phyloP scores from a whole-genome alignment of 1,284 basidiomycete genomes.

The Naganishia sp. region DNA sequence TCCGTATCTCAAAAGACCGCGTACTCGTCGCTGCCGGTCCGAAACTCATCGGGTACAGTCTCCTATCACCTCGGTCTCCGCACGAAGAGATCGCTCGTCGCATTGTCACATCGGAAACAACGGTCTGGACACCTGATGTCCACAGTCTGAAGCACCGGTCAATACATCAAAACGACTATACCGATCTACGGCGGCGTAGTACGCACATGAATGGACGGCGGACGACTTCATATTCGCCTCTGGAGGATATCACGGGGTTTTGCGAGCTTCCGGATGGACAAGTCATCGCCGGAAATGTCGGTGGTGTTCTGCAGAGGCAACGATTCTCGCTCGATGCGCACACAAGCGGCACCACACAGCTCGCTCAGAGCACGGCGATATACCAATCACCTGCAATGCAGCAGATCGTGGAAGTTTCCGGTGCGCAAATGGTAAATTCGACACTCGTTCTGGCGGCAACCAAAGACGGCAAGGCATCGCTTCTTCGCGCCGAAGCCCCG shows the following conservation, averaged over 20 bases:
- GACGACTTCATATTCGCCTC: constrained; percentile 27
- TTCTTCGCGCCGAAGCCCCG: constrained; percentile 43
- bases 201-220: constrained; percentile 42
- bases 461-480: constrained; percentile 36
- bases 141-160: constrained; percentile 15
- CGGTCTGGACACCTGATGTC: constrained; percentile 12
- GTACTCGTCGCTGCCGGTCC: constrained; percentile 23
- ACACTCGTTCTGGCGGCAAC: constrained; percentile 41
- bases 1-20: constrained; percentile 15
- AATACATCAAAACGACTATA: constrained; percentile 15
- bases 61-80: neutral
- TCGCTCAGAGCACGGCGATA: constrained; percentile 6
- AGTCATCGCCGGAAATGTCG: constrained; percentile 19
- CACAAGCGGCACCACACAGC: neutral
- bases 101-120: neutral
- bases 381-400: constrained; percentile 32
- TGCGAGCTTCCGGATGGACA: neutral
- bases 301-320: constrained; percentile 31
- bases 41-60: constrained; percentile 14
- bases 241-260: constrained; percentile 33
- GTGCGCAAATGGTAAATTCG: neutral
- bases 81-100: constrained; percentile 4
- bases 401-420: constrained; percentile 33
- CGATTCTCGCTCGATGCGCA: neutral
- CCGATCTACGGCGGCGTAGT: constrained; percentile 6